Percentiles rank a stretch among this genome's conserved stretches.
Evolutionary conservation across 345 rosid species (phyloP).

Genomic region (Citrus trifoliata): DNA sequence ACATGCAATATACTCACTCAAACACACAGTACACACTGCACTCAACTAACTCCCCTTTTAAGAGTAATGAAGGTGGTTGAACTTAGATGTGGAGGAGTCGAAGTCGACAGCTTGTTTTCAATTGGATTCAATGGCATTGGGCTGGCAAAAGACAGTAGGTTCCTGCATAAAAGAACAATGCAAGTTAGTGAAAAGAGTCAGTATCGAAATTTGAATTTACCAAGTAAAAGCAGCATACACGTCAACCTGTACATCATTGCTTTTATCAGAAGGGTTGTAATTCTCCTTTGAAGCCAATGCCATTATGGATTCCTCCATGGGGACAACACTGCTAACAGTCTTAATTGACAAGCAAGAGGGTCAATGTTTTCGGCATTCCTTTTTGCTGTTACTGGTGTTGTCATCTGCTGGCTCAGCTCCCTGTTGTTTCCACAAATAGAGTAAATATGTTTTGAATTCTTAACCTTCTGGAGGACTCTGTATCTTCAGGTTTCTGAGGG

Average conservation of each 20-base stretch:
- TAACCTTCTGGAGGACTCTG: too few species aligned
- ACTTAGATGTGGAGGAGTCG: conserved; percentile 44
- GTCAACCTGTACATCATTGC: conserved; percentile 36
- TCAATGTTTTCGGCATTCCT: conserved; percentile 23
- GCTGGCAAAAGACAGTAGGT: conserved; percentile 41
- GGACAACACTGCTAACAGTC: not conserved
- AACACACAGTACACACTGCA: not conserved
- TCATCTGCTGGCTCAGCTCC: conserved; percentile 7
- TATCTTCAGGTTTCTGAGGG: too few species aligned
- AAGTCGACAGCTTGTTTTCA: conserved; percentile 53
- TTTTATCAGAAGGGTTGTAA: conserved; percentile 27
- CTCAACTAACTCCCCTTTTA: conserved; percentile 34
- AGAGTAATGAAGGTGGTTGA: conserved; percentile 57
- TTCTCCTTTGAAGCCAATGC: conserved; percentile 51
- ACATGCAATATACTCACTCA: not conserved
- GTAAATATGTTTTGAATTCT: too few species aligned
- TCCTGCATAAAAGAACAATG: conserved; percentile 38
- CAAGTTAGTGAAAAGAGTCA: not conserved
- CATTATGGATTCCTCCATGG: conserved; percentile 8
- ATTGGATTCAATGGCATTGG: conserved; percentile 54
- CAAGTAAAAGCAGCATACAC: conserved; percentile 26
- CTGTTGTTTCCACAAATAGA: conserved; percentile 19
- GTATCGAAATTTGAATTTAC: not conserved
- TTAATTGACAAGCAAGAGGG: conserved; percentile 5
- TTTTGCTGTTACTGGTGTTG: conserved; percentile 31